Conservation (phyloP, 2,329 filamentous ascomycete genomes). For the Ceratocystis diversiconidia region DNA sequence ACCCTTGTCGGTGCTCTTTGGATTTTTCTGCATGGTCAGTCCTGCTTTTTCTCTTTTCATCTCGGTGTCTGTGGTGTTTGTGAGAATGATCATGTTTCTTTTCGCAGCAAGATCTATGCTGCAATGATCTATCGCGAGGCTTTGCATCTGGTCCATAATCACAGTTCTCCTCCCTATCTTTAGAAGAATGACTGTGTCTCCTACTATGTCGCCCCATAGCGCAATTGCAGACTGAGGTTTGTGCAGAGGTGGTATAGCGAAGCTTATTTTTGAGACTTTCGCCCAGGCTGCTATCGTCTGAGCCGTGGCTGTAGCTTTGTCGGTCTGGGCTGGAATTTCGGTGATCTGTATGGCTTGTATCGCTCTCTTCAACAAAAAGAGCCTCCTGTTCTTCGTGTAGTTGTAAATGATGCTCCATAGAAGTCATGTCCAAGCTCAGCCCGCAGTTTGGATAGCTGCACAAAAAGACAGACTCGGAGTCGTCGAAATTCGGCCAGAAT, state of each 20-base stretch:
- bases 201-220: not conserved
- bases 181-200: not conserved
- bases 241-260: not conserved
- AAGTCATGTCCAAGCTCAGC: not conserved
- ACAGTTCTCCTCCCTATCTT: not conserved
- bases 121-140: not conserved
- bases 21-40: not conserved
- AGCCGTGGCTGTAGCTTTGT: not conserved
- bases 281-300: not conserved
- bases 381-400: conserved; percentile 1
- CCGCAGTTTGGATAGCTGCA: conserved; percentile 1
- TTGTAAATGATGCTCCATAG: not conserved
- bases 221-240: not conserved
- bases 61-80: not conserved
- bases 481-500: not conserved
- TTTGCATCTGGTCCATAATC: not conserved
- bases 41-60: not conserved
- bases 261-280: not conserved
- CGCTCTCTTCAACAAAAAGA: not conserved
- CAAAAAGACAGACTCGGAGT: not conserved
- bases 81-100: not conserved
- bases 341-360: not conserved
- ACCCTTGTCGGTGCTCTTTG: not conserved
- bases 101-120: not conserved
- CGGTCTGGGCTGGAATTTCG: not conserved